Percentiles rank a stretch among this genome's conserved stretches.
These are phyloP conservation scores for Stylonectria norvegica DNA, from an alignment of 2,329 filamentous ascomycete genomes.

Conservation along the genomic window DNA sequence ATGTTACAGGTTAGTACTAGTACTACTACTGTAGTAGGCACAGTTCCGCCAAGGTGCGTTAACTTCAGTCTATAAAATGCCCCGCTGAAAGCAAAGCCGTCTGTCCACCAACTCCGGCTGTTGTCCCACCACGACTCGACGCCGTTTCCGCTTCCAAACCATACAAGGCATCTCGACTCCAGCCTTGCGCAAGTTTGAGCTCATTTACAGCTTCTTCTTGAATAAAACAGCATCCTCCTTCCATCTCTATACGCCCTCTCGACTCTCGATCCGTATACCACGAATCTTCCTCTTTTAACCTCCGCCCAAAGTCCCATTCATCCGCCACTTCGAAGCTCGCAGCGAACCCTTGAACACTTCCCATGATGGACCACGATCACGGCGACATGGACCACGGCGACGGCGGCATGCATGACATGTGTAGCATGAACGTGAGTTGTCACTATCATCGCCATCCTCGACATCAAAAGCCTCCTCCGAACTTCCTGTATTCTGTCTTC, in stretches of 20 bases:
- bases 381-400: constrained; percentile 55
- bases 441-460: neutral
- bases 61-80: too few relatives aligned
- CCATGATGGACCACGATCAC: constrained; percentile 44
- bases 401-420: constrained; percentile 62
- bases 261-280: too few relatives aligned
- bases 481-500: constrained; percentile 1
- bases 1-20: too few relatives aligned
- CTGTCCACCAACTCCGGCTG: too few relatives aligned
- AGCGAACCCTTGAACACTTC: too few relatives aligned
- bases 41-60: too few relatives aligned
- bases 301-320: too few relatives aligned
- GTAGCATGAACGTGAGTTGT: constrained; percentile 81
- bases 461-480: neutral
- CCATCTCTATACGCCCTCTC: neutral
- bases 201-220: constrained; percentile 28
- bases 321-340: too few relatives aligned
- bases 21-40: too few relatives aligned
- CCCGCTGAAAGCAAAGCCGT: too few relatives aligned
- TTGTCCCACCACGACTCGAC: neutral
- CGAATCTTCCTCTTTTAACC: too few relatives aligned
- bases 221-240: constrained; percentile 3
- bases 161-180: constrained; percentile 5
- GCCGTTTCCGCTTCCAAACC: constrained; percentile 8
- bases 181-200: constrained; percentile 41